phyloP scores from a whole-genome alignment of 1,284 basidiomycete species.

The Pseudozyma flocculosa region DNA sequence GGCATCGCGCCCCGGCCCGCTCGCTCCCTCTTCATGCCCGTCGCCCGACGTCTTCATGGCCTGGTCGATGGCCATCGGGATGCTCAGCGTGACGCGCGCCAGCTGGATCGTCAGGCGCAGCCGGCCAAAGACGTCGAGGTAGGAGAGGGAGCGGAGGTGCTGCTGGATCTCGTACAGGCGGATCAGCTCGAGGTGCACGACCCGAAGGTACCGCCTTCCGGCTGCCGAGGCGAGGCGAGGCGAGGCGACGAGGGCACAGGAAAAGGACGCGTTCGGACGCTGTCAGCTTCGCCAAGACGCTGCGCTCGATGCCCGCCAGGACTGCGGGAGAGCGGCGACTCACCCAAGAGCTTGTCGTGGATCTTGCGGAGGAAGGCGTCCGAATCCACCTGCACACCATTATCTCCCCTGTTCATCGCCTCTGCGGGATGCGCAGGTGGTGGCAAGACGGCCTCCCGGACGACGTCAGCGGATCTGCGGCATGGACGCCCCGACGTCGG shows the following conservation, averaged over 20 bases:
- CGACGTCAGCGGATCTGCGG: too few relatives aligned
- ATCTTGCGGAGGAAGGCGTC: constrained; percentile 57
- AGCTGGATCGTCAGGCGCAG: constrained; percentile 74
- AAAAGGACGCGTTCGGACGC: too few relatives aligned
- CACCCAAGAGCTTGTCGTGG: constrained; percentile 49
- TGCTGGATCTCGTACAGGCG: constrained; percentile 76
- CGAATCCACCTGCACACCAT: constrained; percentile 53
- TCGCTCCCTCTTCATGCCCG: background rate
- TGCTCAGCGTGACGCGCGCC: constrained; percentile 73
- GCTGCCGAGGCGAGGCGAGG: constrained; percentile 37
- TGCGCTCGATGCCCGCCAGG: too few relatives aligned
- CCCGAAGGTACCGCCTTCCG: constrained; percentile 74
- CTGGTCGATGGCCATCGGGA: constrained; percentile 74
- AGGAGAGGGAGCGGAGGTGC: constrained; percentile 71
- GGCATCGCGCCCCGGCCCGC: too few relatives aligned
- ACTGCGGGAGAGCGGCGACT: too few relatives aligned
- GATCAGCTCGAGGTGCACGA: constrained; percentile 71
- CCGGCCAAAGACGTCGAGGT: constrained; percentile 75
- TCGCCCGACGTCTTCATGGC: constrained; percentile 62
- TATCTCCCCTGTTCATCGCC: constrained; percentile 56
- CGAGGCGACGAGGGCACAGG: too few relatives aligned
- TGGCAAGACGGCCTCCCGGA: too few relatives aligned
- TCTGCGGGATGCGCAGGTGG: constrained; percentile 12
- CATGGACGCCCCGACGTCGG: too few relatives aligned
- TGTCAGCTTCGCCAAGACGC: background rate